Evolutionary conservation across 768 basidiomycete species (phyloP), one percentile per base, ranked within the genome.

Genomic region (Cyathus striatus): DNA sequence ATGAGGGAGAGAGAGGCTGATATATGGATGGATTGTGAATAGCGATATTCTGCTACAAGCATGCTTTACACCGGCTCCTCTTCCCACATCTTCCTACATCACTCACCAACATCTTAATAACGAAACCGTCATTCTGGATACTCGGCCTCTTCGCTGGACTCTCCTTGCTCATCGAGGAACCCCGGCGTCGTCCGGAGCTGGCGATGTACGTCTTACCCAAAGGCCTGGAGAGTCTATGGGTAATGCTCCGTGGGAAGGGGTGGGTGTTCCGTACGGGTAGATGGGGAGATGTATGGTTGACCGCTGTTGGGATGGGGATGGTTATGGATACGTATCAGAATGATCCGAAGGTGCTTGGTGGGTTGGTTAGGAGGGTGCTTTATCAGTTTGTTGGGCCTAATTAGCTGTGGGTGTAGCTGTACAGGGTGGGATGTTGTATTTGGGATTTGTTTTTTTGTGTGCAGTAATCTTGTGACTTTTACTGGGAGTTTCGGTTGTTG

Each of bases 171-270:
- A 75, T 94, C 3, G 95, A 98, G 55, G 93, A 90, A 56, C 83
- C 79, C 66, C 76, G 84, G 53, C 73, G 95, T n/a, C 75, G 93
- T 4, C 86, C 79, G 1, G 95, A 98, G 64, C 67, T 97, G 49
- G 91, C 93, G 47, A 90, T 92, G 91, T 92, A 86, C 57, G 85
- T 83, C 1, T 64, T 97, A 20, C 95, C 95, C 3, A 90, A 92
- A 60, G 90, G 79, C 0, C 60, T 98, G 25, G 93, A 98, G 68
- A 90, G 89, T 42, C 78, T 79, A n/a, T 97, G 92, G 93, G 71
- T 83, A 1, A 79, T 82, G 56, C 78, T 83, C 6, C 63, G 87
- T 20, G 86, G 86, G 12, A 78, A 81, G 47, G 86, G 87, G 1
- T 79, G 78, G 64, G 85, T 93, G 36, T 79, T 82, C 47, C 70